These are phyloP conservation scores for Xylaria grammica DNA, from an alignment of 495 filamentous ascomycete species.

Conservation along the genomic window DNA sequence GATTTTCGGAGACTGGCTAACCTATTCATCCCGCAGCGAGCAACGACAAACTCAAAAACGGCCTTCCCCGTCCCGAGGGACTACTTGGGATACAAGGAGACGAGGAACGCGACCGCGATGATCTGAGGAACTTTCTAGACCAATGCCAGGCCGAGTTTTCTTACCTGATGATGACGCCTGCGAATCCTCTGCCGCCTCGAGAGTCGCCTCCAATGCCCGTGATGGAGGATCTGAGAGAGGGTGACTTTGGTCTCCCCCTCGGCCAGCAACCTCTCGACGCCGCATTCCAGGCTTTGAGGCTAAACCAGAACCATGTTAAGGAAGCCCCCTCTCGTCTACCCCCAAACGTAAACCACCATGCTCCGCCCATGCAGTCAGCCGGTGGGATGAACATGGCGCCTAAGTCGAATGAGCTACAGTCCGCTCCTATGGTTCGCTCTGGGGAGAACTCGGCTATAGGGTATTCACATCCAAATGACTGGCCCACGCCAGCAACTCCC, in stretches of 20 bases:
- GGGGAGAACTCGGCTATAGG: conserved; percentile 37
- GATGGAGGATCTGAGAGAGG: conserved; percentile 55
- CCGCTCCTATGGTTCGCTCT: conserved; percentile 52
- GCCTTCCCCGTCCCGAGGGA: conserved; percentile 33
- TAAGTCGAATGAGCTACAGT: conserved; percentile 47
- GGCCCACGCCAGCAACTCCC: conserved; percentile 44
- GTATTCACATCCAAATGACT: conserved; percentile 45
- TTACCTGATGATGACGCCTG: conserved; percentile 68
- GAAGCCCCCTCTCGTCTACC: conserved; percentile 49
- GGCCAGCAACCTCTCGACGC: conserved; percentile 40
- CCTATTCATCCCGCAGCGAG: conserved; percentile 25
- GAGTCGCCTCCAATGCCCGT: conserved; percentile 57
- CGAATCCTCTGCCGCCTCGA: conserved; percentile 64
- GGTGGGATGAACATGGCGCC: conserved; percentile 39
- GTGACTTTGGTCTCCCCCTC: conserved; percentile 46
- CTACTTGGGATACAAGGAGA: conserved; percentile 39
- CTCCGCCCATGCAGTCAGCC: conserved; percentile 47
- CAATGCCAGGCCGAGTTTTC: conserved; percentile 67
- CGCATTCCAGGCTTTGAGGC: conserved; percentile 38
- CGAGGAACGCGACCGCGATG: conserved; percentile 60
- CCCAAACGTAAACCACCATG: conserved; percentile 61
- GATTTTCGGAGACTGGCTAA: conserved; percentile 16
- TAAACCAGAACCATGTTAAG: conserved; percentile 51
- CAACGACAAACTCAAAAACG: conserved; percentile 32
- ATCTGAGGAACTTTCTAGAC: conserved; percentile 66